phyloP scores from a whole-genome alignment of 306 rosid species.

The Prunus davidiana region DNA sequence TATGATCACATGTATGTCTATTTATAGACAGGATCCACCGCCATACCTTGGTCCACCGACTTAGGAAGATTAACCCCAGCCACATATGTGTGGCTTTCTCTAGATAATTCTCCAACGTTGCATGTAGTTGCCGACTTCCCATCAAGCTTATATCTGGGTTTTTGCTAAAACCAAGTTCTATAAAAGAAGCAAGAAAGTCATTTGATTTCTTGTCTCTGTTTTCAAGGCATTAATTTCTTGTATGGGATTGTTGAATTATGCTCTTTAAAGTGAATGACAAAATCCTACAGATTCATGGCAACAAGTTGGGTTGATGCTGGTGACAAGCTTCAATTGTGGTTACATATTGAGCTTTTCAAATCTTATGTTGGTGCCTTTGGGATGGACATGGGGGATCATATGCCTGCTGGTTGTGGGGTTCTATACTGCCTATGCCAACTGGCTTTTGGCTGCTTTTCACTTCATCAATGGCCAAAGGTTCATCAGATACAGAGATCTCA shows the following conservation, averaged over 20 bases:
- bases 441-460: constrained; percentile 63
- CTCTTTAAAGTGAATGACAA: background rate
- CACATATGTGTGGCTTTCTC: too few species aligned
- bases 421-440: constrained; percentile 57
- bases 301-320: constrained; percentile 60
- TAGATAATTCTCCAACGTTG: too few species aligned
- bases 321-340: constrained; percentile 51
- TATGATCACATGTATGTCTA: too few species aligned
- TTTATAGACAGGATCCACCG: too few species aligned
- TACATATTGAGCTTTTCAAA: constrained; percentile 53
- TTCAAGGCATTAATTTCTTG: background rate
- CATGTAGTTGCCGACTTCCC: too few species aligned
- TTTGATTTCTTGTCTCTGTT: background rate
- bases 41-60: too few species aligned
- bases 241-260: background rate
- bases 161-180: background rate
- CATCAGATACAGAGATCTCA: constrained; percentile 67
- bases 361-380: constrained; percentile 48
- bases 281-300: constrained; percentile 55
- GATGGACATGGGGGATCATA: constrained; percentile 61
- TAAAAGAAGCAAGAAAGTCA: too few species aligned
- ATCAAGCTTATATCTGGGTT: background rate
- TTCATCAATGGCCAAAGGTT: constrained; percentile 52
- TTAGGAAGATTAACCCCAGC: too few species aligned
- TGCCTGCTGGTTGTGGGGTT: constrained; percentile 46